Conservation (phyloP, 2,329 filamentous ascomycete genomes). For the Microcyclosporella mali region DNA sequence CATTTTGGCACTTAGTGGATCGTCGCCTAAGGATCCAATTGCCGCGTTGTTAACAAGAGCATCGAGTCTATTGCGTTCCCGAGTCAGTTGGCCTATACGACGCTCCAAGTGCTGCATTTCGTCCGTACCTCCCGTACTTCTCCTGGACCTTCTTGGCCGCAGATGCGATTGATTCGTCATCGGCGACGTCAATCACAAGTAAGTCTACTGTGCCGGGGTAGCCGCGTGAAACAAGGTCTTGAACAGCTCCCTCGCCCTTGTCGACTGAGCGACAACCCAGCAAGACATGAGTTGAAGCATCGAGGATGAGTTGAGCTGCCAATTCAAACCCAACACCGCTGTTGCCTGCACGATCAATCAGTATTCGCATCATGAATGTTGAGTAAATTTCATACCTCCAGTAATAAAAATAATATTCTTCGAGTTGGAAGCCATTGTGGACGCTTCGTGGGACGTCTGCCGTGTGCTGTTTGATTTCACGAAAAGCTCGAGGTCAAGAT, state of each 20-base stretch:
- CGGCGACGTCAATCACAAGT: conserved; percentile 23
- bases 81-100: neutral
- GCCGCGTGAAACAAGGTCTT: conserved; percentile 15
- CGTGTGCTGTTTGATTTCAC: too few relatives aligned
- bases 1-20: conserved; percentile 22
- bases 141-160: conserved; percentile 19
- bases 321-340: conserved; percentile 45
- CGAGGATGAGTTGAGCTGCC: conserved; percentile 30
- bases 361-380: too few relatives aligned
- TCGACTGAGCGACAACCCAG: conserved; percentile 35
- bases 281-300: conserved; percentile 33
- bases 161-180: conserved; percentile 18
- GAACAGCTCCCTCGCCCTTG: conserved; percentile 35
- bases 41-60: conserved; percentile 38
- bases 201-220: conserved; percentile 20
- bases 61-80: conserved; percentile 30
- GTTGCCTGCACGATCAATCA: conserved; percentile 24
- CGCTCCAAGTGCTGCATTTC: too few relatives aligned
- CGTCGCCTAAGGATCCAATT: conserved; percentile 13
- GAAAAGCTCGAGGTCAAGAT: too few relatives aligned
- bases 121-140: too few relatives aligned
- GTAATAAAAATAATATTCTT: too few relatives aligned
- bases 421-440: too few relatives aligned
- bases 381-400: too few relatives aligned
- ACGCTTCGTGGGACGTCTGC: too few relatives aligned